Evolutionary conservation across 2,329 filamentous ascomycete genomes (phyloP).

Genomic region (Dactylonectria estremocensis): DNA sequence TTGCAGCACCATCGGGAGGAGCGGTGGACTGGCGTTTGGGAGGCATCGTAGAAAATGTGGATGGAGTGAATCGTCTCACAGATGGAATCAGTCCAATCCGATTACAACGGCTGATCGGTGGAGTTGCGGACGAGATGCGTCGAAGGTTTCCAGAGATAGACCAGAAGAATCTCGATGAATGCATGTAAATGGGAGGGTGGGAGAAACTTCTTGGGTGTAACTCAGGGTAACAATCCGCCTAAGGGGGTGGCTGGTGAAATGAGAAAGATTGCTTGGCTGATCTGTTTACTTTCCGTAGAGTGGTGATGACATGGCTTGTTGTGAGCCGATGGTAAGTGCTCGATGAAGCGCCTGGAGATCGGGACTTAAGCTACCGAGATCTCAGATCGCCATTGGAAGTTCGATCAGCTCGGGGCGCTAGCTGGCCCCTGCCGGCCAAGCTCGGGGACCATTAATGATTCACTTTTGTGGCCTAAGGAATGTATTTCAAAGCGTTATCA

Average conservation of each 20-base stretch:
- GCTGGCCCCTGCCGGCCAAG: background rate
- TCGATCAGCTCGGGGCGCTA: slow-evolving; percentile 21
- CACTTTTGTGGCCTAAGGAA: no score
- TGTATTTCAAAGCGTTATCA: no score
- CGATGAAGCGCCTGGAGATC: slow-evolving; percentile 52
- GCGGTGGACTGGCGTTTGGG: slow-evolving; percentile 50
- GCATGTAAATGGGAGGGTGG: background rate
- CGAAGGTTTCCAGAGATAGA: background rate
- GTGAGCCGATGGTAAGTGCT: slow-evolving; percentile 51
- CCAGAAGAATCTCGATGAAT: background rate
- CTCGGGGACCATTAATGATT: no score
- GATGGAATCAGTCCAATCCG: background rate
- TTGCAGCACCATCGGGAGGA: slow-evolving; percentile 41
- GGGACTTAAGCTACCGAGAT: slow-evolving; percentile 40
- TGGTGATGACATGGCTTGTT: slow-evolving; percentile 46
- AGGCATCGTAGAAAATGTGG: slow-evolving; percentile 48
- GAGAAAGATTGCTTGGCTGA: slow-evolving; percentile 8
- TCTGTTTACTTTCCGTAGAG: slow-evolving; percentile 26
- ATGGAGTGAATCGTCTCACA: background rate
- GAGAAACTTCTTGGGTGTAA: background rate
- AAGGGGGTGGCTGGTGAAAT: background rate
- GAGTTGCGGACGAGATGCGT: background rate
- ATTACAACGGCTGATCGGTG: background rate
- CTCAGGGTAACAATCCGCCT: background rate
- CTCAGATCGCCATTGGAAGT: slow-evolving; percentile 35